Percentiles rank a stretch among this genome's conserved stretches.
Evolutionary conservation across 441 rosid species (phyloP).

Genomic region (Monsonia emarginata): DNA sequence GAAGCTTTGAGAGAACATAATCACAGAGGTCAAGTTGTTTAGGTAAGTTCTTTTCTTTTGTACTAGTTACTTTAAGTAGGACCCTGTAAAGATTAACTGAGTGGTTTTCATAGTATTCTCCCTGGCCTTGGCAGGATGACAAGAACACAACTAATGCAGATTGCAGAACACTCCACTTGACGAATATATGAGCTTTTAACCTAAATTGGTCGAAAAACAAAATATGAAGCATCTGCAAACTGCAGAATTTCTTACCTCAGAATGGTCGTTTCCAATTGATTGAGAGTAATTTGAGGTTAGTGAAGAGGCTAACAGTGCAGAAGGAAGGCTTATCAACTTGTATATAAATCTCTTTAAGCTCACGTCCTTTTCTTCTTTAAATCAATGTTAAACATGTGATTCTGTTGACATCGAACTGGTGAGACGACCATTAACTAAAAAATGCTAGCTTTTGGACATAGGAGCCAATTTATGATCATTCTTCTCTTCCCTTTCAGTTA

Average conservation of each 20-base stretch:
- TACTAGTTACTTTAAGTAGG: neutral
- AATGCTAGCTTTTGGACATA: constrained; percentile 10
- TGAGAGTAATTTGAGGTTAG: constrained; percentile 18
- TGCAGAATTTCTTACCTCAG: neutral
- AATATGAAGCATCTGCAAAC: constrained; percentile 12
- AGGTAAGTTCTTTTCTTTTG: constrained; percentile 13
- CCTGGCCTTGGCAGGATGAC: neutral
- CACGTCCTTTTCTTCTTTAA: neutral
- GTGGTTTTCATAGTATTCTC: constrained; percentile 15
- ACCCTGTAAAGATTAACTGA: constrained; percentile 2
- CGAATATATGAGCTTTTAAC: neutral
- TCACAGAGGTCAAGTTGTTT: constrained; percentile 18
- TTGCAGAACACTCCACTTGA: neutral
- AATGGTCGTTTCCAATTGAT: constrained; percentile 7
- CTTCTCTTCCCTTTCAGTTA: neutral
- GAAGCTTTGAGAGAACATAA: constrained; percentile 54
- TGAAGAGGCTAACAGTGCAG: constrained; percentile 17
- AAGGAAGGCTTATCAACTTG: constrained; percentile 15
- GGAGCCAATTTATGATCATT: constrained; percentile 5
- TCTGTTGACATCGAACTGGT: neutral
- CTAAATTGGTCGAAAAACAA: neutral
- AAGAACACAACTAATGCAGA: constrained; percentile 7
- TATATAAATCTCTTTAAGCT: constrained; percentile 12
- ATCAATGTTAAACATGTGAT: constrained; percentile 3
- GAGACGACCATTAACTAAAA: constrained; percentile 3